phyloP scores from a whole-genome alignment of 2,329 filamentous ascomycete species.

The Cordyceps cicadae region DNA sequence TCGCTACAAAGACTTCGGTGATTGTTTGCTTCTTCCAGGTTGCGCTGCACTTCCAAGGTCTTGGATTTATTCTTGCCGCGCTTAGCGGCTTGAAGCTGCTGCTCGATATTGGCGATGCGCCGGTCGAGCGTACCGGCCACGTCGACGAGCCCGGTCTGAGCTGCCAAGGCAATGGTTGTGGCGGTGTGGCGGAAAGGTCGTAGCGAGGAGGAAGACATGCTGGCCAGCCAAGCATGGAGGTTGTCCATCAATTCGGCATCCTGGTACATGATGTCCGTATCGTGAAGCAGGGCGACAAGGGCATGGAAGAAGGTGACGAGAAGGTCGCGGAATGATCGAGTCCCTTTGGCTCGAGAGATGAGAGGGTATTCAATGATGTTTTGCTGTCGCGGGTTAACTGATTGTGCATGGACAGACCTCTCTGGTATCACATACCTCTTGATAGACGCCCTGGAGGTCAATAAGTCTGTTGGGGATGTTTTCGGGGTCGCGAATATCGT shows the following conservation, averaged over 20 bases:
- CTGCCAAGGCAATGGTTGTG: conserved; percentile 72
- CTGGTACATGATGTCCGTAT: conserved; percentile 72
- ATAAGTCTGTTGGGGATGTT: conserved; percentile 69
- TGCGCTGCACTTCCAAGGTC: conserved; percentile 63
- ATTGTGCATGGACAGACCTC: neutral
- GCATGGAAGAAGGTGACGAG: conserved; percentile 72
- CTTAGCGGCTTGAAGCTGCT: conserved; percentile 70
- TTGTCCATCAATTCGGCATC: conserved; percentile 77
- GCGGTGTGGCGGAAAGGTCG: conserved; percentile 92
- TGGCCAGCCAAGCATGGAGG: conserved; percentile 78
- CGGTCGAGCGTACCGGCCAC: conserved; percentile 63
- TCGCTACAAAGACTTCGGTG: conserved; percentile 62
- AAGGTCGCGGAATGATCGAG: conserved; percentile 66
- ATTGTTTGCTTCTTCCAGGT: conserved; percentile 60
- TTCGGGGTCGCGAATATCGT: conserved; percentile 85
- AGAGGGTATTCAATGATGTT: conserved; percentile 87
- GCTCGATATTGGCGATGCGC: conserved; percentile 65
- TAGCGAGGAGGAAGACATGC: conserved; percentile 80
- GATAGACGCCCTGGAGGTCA: conserved; percentile 83
- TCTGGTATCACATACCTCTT: conserved; percentile 49
- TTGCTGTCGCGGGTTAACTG: conserved; percentile 35
- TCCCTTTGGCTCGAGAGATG: conserved; percentile 70
- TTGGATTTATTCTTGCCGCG: conserved; percentile 69
- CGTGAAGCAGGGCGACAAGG: conserved; percentile 69
- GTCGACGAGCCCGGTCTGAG: conserved; percentile 69